Conservation (phyloP, 1,284 basidiomycete genomes). For the Cryptococcus maquisensis region DNA sequence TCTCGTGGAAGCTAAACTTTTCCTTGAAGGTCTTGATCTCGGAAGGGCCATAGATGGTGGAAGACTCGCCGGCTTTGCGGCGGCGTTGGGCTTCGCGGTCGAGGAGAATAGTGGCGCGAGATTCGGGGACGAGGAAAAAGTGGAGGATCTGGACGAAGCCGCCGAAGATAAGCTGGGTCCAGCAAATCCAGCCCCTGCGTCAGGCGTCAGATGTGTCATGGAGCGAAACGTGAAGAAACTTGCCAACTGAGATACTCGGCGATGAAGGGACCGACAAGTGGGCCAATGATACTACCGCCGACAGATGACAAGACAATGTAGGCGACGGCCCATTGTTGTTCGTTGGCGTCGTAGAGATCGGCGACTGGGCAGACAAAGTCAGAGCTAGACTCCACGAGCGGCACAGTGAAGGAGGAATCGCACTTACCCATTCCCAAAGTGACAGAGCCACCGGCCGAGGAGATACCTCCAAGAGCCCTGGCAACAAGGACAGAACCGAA, state of each 20-base stretch:
- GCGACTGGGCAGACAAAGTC: constrained; percentile 48
- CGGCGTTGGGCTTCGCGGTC: constrained; percentile 47
- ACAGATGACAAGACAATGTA: constrained; percentile 62
- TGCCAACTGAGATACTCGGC: constrained; percentile 51
- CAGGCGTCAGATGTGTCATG: not conserved
- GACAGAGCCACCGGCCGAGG: constrained; percentile 56
- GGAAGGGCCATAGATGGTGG: constrained; percentile 48
- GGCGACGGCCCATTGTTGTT: constrained; percentile 58
- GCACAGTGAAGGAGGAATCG: too few species aligned
- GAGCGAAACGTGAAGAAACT: not conserved
- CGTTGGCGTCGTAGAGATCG: constrained; percentile 61
- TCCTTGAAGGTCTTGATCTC: constrained; percentile 38
- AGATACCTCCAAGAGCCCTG: constrained; percentile 64
- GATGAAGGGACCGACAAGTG: constrained; percentile 51
- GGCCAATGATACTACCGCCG: constrained; percentile 55
- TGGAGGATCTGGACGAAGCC: constrained; percentile 46
- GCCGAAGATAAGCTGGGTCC: constrained; percentile 50
- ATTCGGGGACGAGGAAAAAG: constrained; percentile 49
- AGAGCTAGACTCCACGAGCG: not conserved
- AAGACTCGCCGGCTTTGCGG: constrained; percentile 35
- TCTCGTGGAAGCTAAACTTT: constrained; percentile 42
- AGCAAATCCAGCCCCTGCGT: constrained; percentile 41
- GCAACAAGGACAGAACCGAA: constrained; percentile 62
- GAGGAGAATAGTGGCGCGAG: constrained; percentile 45
- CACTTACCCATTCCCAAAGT: constrained; percentile 46